A percentile compares a stretch with the other conserved stretches of the same genome.
phyloP scores from a whole-genome alignment of 2,329 filamentous ascomycete species.

The Claviceps maximensis region DNA sequence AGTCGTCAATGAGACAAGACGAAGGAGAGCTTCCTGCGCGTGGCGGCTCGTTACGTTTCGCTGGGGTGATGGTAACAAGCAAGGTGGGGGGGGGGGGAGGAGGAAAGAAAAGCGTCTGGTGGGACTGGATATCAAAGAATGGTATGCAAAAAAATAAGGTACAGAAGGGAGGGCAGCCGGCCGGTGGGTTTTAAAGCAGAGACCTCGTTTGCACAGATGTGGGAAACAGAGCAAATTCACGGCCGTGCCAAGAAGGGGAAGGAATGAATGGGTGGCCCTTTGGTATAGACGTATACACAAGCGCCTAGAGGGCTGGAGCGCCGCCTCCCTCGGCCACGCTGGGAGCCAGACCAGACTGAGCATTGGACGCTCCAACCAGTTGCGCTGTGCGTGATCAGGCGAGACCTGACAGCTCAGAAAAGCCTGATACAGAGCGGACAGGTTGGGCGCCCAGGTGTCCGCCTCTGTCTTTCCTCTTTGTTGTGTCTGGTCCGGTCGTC shows the following conservation, averaged over 20 bases:
- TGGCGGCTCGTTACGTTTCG: no score
- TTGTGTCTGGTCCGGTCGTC: neutral
- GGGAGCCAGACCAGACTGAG: neutral
- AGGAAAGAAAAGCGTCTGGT: neutral
- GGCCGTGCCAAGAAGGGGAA: neutral
- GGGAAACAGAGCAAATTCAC: neutral
- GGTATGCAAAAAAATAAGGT: neutral
- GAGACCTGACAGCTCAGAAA: no score
- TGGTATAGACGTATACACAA: neutral
- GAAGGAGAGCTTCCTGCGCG: neutral
- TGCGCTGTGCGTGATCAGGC: no score
- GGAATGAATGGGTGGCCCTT: slow-evolving; percentile 4
- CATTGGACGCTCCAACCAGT: no score
- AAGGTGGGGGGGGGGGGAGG: neutral
- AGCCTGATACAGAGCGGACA: no score
- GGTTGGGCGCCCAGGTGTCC: no score
- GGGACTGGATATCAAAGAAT: neutral
- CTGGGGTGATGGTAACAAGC: no score
- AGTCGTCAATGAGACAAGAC: neutral
- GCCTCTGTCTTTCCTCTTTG: no score
- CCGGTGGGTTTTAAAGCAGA: neutral
- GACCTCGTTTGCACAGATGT: neutral
- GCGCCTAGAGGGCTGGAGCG: no score
- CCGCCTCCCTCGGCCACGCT: no score
- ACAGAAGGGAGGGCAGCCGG: neutral